Evolutionary conservation across 139 green algal species (phyloP).

Genomic region (Coccomyxa sp.): DNA sequence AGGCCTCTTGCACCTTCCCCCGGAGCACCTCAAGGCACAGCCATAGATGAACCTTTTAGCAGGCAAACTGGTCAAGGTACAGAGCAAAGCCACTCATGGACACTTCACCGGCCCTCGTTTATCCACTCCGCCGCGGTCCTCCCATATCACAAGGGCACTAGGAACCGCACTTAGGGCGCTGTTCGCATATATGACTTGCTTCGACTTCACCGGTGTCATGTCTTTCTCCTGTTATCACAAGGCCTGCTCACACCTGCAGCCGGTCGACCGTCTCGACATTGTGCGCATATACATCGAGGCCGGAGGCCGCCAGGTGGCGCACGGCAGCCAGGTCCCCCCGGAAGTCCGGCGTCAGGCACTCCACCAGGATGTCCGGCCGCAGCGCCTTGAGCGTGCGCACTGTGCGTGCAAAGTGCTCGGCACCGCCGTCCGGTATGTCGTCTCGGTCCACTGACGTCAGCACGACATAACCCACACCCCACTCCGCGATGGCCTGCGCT

Average conservation of each 20-base stretch:
- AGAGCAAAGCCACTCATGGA: no score
- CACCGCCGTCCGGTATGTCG: conserved; percentile 84
- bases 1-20: no score
- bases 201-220: no score
- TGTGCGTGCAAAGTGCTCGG: conserved; percentile 79
- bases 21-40: no score
- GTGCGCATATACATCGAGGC: conserved; percentile 97
- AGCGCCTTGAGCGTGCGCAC: conserved; percentile 51
- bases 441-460: conserved; percentile 87
- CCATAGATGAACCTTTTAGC: no score
- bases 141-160: no score
- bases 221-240: no score
- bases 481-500: conserved; percentile 64
- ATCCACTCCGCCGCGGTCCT: no score
- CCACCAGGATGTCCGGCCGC: conserved; percentile 74
- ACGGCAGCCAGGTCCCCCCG: conserved; percentile 74
- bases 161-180: no score
- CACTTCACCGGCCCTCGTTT: no score
- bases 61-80: no score
- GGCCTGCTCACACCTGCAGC: conserved; percentile 50
- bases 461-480: conserved; percentile 87
- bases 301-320: conserved; percentile 57
- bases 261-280: conserved; percentile 96
- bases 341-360: conserved; percentile 94
- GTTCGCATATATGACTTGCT: no score